phyloP scores from a whole-genome alignment of 257 asterid species.

The Salvia miltiorrhiza region DNA sequence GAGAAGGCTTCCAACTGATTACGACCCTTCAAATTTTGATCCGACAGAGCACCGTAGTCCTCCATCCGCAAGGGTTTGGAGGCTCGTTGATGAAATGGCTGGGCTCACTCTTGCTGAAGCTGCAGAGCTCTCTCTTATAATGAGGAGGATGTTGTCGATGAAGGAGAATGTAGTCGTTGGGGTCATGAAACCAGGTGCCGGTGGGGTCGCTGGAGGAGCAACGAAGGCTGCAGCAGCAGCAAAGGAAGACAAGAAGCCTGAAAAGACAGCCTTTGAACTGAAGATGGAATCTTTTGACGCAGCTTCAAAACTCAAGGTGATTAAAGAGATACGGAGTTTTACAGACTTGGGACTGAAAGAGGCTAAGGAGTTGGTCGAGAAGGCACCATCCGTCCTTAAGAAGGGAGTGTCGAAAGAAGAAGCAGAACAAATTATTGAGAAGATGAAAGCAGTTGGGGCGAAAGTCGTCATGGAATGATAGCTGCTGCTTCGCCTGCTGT shows the following conservation, averaged over 20 bases:
- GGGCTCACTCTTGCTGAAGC: slow-evolving; percentile 64
- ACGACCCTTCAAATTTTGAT: slow-evolving; percentile 68
- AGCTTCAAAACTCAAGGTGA: slow-evolving; percentile 68
- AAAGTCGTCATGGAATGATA: slow-evolving; percentile 40
- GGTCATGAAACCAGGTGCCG: slow-evolving; percentile 65
- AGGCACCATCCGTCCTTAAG: slow-evolving; percentile 35
- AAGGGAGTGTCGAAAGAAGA: slow-evolving; percentile 45
- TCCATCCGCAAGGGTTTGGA: slow-evolving; percentile 75
- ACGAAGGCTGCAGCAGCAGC: slow-evolving; percentile 31
- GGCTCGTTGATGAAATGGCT: slow-evolving; percentile 75
- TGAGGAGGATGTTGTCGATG: slow-evolving; percentile 47
- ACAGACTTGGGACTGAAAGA: slow-evolving; percentile 42
- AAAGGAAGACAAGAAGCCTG: slow-evolving; percentile 58
- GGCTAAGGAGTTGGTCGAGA: slow-evolving; percentile 50
- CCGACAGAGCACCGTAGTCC: slow-evolving; percentile 86
- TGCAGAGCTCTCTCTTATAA: slow-evolving; percentile 53
- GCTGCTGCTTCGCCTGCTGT: too few relatives aligned
- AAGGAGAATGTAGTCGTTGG: slow-evolving; percentile 36
- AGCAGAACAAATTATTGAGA: slow-evolving; percentile 41
- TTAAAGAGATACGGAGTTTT: slow-evolving; percentile 41
- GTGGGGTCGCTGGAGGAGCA: slow-evolving; percentile 32
- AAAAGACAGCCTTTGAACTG: slow-evolving; percentile 68
- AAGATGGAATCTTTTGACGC: slow-evolving; percentile 74
- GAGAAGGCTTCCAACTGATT: slow-evolving; percentile 83
- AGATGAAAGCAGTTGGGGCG: slow-evolving; percentile 50